A percentile compares a stretch with the other conserved stretches of the same genome.
Conservation (phyloP, 371 early-diverging fungal species). For the Aphelidium insulamus region DNA sequence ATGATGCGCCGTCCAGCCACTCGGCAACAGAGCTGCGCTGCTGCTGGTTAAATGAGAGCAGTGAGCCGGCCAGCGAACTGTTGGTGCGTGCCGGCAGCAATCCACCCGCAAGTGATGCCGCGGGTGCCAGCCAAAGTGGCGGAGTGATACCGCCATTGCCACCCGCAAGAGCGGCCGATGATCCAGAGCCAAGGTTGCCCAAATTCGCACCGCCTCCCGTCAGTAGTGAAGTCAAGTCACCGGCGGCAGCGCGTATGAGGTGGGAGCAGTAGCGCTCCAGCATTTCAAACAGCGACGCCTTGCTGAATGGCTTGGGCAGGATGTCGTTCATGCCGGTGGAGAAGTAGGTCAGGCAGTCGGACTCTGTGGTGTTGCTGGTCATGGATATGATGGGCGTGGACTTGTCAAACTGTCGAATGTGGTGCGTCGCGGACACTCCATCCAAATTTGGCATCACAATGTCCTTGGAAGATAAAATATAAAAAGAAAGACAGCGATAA, state of each 20-base stretch:
- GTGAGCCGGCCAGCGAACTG: no score
- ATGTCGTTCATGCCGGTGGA: conserved; percentile 61
- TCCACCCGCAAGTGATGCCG: no score
- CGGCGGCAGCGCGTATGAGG: conserved; percentile 10
- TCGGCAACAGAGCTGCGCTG: no score
- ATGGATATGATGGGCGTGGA: conserved; percentile 52
- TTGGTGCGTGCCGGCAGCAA: no score
- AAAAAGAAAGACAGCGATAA: background rate
- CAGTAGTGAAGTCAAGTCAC: no score
- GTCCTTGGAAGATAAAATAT: conserved; percentile 17
- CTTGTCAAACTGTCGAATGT: conserved; percentile 46
- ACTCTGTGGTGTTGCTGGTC: conserved; percentile 45
- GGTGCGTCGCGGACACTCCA: conserved; percentile 34
- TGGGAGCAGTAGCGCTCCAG: conserved; percentile 38
- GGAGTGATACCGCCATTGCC: no score
- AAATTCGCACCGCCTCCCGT: no score
- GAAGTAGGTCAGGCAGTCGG: conserved; percentile 40
- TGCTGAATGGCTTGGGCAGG: conserved; percentile 50
- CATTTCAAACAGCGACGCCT: conserved; percentile 21
- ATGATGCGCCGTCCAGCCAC: no score
- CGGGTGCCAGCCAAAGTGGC: no score
- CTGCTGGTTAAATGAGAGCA: no score
- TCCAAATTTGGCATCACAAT: conserved; percentile 53
- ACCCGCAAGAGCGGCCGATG: no score
- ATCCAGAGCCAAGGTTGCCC: no score